These are phyloP conservation scores for Fusarium sp. DNA, from an alignment of 2,329 filamentous ascomycete species.

Conservation along the genomic window DNA sequence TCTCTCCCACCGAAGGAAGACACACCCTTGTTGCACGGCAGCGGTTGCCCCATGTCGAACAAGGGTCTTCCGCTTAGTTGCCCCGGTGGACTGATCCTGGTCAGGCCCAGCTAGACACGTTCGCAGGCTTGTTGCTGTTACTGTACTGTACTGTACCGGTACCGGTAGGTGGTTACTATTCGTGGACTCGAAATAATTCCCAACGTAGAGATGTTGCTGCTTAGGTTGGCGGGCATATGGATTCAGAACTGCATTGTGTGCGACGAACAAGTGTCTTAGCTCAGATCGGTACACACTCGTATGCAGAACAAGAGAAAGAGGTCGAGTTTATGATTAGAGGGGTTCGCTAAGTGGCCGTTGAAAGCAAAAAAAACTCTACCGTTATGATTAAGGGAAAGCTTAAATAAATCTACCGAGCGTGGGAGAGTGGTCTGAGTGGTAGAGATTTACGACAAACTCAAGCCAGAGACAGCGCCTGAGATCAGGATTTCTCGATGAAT, in stretches of 20 bases:
- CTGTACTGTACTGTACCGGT: neutral
- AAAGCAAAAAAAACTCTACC: slow-evolving; percentile 11
- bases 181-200: slow-evolving; percentile 17
- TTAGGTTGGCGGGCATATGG: slow-evolving; percentile 2
- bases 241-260: neutral
- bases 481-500: neutral
- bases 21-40: slow-evolving; percentile 20
- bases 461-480: neutral
- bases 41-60: slow-evolving; percentile 38
- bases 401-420: slow-evolving; percentile 4
- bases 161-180: slow-evolving; percentile 3
- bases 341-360: slow-evolving; percentile 14
- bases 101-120: slow-evolving; percentile 24
- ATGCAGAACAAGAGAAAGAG: neutral
- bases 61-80: slow-evolving; percentile 33
- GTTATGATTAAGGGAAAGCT: slow-evolving; percentile 18
- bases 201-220: neutral
- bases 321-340: slow-evolving; percentile 8
- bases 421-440: neutral
- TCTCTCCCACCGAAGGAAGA: slow-evolving; percentile 2
- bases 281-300: neutral
- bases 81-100: slow-evolving; percentile 29
- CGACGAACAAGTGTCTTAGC: neutral
- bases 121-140: neutral
- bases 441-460: neutral